Evolutionary conservation across 2,329 filamentous ascomycete species (phyloP).

Genomic region (Chrysoporthe deuterocubensis): DNA sequence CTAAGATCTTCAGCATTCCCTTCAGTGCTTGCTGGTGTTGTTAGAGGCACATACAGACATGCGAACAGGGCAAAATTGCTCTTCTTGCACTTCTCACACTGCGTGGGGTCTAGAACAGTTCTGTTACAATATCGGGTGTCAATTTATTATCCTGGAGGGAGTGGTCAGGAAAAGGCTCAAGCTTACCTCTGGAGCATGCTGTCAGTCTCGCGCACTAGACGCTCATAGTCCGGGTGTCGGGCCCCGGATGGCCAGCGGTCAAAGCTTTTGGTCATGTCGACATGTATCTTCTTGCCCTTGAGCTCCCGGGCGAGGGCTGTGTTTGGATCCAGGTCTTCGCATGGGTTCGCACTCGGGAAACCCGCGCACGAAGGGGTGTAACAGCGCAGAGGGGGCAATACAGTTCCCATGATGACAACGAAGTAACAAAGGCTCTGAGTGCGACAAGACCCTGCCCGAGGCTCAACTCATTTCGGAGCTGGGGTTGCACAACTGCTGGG

Average conservation of each 20-base stretch:
- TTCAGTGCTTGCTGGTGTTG: not conserved
- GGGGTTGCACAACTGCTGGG: not conserved
- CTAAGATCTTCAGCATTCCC: conserved; percentile 27
- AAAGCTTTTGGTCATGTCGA: conserved; percentile 29
- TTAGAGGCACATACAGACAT: conserved; percentile 33
- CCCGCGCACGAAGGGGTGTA: not conserved
- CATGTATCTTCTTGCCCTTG: conserved; percentile 23
- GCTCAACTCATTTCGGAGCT: not conserved
- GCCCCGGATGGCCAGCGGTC: conserved; percentile 19
- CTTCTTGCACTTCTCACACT: conserved; percentile 39
- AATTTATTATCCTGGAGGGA: too few relatives aligned
- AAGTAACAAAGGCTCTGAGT: not conserved
- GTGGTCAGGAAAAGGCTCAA: too few relatives aligned
- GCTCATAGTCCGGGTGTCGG: conserved; percentile 14
- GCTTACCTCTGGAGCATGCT: conserved; percentile 21
- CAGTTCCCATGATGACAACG: conserved; percentile 14
- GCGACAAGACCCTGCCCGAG: not conserved
- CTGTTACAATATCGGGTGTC: conserved; percentile 26
- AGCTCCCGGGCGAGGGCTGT: conserved; percentile 24
- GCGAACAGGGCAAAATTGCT: conserved; percentile 40
- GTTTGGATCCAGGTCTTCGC: conserved; percentile 6
- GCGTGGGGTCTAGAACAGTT: conserved; percentile 36
- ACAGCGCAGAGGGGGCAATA: not conserved
- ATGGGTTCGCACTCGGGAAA: not conserved
- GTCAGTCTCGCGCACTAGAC: conserved; percentile 18